Base-by-base conservation (phyloP, 2,329 filamentous ascomycete genomes). In the Cladophialophora immunda region DNA sequence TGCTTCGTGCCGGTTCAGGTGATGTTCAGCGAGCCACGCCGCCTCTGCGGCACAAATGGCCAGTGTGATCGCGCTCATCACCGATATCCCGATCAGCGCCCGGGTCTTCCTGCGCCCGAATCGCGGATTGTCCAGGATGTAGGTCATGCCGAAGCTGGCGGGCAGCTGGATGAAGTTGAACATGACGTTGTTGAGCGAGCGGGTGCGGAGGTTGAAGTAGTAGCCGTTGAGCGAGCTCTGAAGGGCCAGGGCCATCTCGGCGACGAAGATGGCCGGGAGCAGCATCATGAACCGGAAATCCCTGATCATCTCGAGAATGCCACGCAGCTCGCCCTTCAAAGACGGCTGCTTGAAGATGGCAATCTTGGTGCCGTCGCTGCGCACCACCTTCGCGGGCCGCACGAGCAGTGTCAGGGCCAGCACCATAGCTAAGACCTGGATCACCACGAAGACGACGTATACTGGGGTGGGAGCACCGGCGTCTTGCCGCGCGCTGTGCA, bases 101-200 rank as follows among this genome's bases (percentile, higher is more conserved):
- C 66, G 32, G n/a, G 52, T 22, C 7, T 63, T 58, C 9, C 70
- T 64, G 9, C 62, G 66, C 19, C 65, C 67, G 47, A 69, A 66
- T 34, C 74, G 65, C 6, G 72, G 66, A 34, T 64, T 74, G 57
- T 78, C 77, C 7, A 75, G 73, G 4, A 76, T 30, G 56, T 73
- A 78, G 0, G 75, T 73, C 30, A 72, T 45, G 7, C 57, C 17
- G 3, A 68, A 29, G 3, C 67, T 58, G 29, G 50, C 41, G 4
- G 65, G 65, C 22, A 71, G 65, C 69, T 62, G 58, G 63, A 72
- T 71, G 34, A 71, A 62, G 22, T 71, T 47, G 57, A 69, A 71
- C 22, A 68, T 29, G n/a, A 72, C 38, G 41, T 70, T 72, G 68
- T 71, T 71, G 25, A 72, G 58, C 2, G 65, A 63, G 8, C 70